These are phyloP conservation scores for Mycena rosella DNA, from an alignment of 768 basidiomycete genomes.

Conservation along the genomic window DNA sequence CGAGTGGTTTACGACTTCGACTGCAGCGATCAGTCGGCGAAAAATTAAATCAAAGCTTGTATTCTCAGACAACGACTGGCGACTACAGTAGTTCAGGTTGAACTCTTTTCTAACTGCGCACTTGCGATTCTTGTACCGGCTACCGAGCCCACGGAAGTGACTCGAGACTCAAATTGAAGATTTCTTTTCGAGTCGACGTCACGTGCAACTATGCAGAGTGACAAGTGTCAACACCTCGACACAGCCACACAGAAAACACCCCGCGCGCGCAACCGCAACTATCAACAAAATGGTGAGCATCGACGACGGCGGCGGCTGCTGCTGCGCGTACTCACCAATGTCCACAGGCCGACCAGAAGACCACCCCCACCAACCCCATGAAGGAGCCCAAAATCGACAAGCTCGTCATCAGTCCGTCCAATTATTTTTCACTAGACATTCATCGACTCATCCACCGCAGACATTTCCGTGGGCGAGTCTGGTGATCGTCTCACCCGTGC, in stretches of 20 bases:
- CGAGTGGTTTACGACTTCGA: too few relatives aligned
- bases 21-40: too few relatives aligned
- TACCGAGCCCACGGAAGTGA: too few relatives aligned
- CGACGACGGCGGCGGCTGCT: neutral
- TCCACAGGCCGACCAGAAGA: slow-evolving; percentile 86
- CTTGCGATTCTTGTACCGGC: too few relatives aligned
- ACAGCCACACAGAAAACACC: neutral
- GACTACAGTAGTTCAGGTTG: too few relatives aligned
- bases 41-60: too few relatives aligned
- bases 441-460: slow-evolving; percentile 54
- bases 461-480: slow-evolving; percentile 99
- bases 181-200: too few relatives aligned
- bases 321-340: slow-evolving; percentile 1
- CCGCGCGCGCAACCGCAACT: neutral
- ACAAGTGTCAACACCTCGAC: too few relatives aligned
- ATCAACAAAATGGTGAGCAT: slow-evolving; percentile 33
- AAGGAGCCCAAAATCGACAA: slow-evolving; percentile 98
- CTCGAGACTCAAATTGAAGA: too few relatives aligned
- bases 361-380: slow-evolving; percentile 92
- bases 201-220: neutral
- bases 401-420: slow-evolving; percentile 96
- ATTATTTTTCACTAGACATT: slow-evolving; percentile 12
- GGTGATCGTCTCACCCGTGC: slow-evolving; percentile 99
- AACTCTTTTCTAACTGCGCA: too few relatives aligned
- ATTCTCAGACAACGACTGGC: too few relatives aligned